A percentile compares a stretch with the other conserved stretches of the same genome.
Evolutionary conservation across 768 basidiomycete species (phyloP).

Genomic region (Suillus decipiens): DNA sequence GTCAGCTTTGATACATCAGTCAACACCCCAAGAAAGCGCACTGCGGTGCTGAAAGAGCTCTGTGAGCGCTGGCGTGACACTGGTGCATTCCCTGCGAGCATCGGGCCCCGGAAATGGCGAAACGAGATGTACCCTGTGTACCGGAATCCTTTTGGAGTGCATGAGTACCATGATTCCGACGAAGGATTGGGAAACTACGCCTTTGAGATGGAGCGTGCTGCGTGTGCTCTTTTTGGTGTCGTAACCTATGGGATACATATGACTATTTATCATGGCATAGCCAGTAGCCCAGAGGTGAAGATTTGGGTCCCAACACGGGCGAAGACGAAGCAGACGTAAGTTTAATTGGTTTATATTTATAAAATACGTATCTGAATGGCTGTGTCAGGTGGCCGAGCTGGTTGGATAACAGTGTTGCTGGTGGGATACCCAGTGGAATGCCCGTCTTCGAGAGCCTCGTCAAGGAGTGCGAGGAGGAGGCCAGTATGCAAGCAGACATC

Average conservation of each 20-base stretch:
- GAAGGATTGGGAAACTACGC: conserved; percentile 54
- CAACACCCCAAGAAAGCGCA: conserved; percentile 60
- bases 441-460: conserved; percentile 70
- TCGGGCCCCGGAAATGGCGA: conserved; percentile 82
- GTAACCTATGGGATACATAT: conserved; percentile 93
- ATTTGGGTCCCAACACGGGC: conserved; percentile 91
- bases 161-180: conserved; percentile 35
- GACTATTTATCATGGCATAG: conserved; percentile 58
- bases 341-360: conserved; percentile 16
- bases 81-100: conserved; percentile 57
- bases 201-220: conserved; percentile 89
- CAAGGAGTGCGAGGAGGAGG: conserved; percentile 95
- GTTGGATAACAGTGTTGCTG: conserved; percentile 90
- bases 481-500: conserved; percentile 70
- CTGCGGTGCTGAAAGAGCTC: conserved; percentile 59
- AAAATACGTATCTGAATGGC: background rate
- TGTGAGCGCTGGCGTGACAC: conserved; percentile 77
- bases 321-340: conserved; percentile 86
- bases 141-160: conserved; percentile 61
- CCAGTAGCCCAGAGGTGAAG: conserved; percentile 41
- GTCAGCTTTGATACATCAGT: conserved; percentile 55
- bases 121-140: conserved; percentile 83
- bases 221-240: conserved; percentile 86
- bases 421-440: conserved; percentile 86
- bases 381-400: conserved; percentile 72